Evolutionary conservation across 2,329 filamentous ascomycete species (phyloP).

Genomic region (Colletotrichum eremochloae): DNA sequence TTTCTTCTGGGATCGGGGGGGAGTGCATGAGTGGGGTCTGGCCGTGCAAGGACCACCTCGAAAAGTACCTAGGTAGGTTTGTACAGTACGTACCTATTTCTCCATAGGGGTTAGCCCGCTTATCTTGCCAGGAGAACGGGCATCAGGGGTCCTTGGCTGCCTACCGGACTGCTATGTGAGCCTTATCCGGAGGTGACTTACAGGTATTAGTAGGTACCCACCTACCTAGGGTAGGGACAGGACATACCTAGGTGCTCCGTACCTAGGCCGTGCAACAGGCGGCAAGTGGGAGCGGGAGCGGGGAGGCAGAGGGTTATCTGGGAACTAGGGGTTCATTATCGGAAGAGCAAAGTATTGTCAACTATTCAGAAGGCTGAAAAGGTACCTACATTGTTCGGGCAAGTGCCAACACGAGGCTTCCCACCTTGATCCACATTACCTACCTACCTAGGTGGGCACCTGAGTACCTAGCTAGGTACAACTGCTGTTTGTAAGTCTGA

Average conservation of each 20-base stretch:
- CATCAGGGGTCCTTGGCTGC: conserved; percentile 5
- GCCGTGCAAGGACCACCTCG: conserved; percentile 12
- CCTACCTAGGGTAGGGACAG: too few species aligned
- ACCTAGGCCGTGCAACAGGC: background rate
- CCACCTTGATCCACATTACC: background rate
- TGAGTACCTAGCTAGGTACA: background rate
- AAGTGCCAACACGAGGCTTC: background rate
- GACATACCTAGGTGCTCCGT: too few species aligned
- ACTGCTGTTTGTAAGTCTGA: background rate
- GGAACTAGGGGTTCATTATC: background rate
- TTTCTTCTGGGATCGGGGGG: conserved; percentile 23
- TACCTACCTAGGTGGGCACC: too few species aligned
- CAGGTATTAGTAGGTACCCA: too few species aligned
- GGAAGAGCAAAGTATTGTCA: background rate
- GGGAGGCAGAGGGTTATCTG: background rate
- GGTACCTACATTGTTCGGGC: background rate
- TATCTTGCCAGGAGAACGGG: background rate
- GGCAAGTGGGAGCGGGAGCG: background rate
- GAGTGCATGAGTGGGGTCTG: conserved; percentile 12
- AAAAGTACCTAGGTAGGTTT: too few species aligned
- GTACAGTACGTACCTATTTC: conserved; percentile 19
- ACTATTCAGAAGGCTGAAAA: background rate
- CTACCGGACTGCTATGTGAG: background rate
- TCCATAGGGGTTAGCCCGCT: conserved; percentile 12
- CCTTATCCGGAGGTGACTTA: background rate